Evolutionary conservation across 768 basidiomycete genomes (phyloP).

Genomic region (Mycena floridula): DNA sequence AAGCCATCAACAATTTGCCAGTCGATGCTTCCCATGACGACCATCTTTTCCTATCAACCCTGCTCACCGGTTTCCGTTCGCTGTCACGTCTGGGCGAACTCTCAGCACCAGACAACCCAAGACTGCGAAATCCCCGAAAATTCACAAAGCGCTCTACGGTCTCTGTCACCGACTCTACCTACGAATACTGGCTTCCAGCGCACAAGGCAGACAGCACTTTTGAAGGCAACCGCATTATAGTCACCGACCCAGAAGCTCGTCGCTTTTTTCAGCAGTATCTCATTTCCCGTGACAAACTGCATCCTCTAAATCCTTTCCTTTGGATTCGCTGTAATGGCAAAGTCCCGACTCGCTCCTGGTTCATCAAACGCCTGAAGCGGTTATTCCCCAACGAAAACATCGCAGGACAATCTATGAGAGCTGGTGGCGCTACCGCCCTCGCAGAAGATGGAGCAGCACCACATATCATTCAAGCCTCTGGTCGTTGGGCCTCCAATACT

Average conservation of each 20-base stretch:
- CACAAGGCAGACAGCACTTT: constrained; percentile 33
- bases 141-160: constrained; percentile 11
- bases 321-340: constrained; percentile 24
- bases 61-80: constrained; percentile 16
- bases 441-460: constrained; percentile 12
- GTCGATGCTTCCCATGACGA: neutral
- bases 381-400: constrained; percentile 13
- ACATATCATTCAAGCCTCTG: constrained; percentile 4
- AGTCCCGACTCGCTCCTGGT: constrained; percentile 29
- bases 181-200: too few relatives aligned
- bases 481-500: constrained; percentile 31
- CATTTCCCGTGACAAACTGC: constrained; percentile 13
- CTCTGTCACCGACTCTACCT: too few relatives aligned
- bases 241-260: constrained; percentile 1
- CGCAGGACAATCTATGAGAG: constrained; percentile 13
- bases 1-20: neutral
- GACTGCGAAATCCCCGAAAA: constrained; percentile 10
- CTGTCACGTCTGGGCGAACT: constrained; percentile 23
- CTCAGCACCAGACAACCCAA: constrained; percentile 9
- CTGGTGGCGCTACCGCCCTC: constrained; percentile 35
- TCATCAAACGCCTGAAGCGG: constrained; percentile 18
- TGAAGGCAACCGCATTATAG: neutral
- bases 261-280: constrained; percentile 17
- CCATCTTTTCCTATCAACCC: neutral
- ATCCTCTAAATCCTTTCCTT: constrained; percentile 22